Evolutionary conservation across 2,329 filamentous ascomycete genomes (phyloP).

Genomic region (Didymella sp.): DNA sequence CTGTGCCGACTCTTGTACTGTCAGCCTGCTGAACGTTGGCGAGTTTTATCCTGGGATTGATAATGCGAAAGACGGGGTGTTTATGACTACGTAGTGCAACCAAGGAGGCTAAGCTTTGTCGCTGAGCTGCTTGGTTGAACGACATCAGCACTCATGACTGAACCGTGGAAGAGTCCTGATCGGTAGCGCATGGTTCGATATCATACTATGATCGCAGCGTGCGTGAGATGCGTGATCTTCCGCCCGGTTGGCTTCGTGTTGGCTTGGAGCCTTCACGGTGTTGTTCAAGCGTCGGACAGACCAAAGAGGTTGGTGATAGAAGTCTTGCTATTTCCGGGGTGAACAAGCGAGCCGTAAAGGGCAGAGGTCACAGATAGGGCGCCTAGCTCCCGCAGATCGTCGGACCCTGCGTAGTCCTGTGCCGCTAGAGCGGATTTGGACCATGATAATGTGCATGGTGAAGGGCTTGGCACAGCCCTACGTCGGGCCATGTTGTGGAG

Average conservation of each 20-base stretch:
- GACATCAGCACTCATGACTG: neutral
- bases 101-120: neutral
- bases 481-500: neutral
- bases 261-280: neutral
- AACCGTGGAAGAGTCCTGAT: neutral
- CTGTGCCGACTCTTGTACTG: neutral
- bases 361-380: neutral
- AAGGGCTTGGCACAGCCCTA: slow-evolving; percentile 11
- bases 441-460: slow-evolving; percentile 10
- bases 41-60: neutral
- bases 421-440: neutral
- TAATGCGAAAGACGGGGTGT: neutral
- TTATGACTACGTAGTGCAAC: neutral
- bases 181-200: neutral
- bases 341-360: neutral
- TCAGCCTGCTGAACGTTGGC: neutral
- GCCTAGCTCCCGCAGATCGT: slow-evolving; percentile 2
- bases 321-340: neutral
- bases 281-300: neutral
- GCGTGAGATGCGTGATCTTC: neutral
- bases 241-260: neutral
- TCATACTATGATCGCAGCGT: neutral
- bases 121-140: neutral
- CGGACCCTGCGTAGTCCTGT: slow-evolving; percentile 11
- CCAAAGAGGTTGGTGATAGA: neutral